These are phyloP conservation scores for Phaeoacremonium minimum DNA, from an alignment of 2,329 filamentous ascomycete genomes.

Conservation along the genomic window DNA sequence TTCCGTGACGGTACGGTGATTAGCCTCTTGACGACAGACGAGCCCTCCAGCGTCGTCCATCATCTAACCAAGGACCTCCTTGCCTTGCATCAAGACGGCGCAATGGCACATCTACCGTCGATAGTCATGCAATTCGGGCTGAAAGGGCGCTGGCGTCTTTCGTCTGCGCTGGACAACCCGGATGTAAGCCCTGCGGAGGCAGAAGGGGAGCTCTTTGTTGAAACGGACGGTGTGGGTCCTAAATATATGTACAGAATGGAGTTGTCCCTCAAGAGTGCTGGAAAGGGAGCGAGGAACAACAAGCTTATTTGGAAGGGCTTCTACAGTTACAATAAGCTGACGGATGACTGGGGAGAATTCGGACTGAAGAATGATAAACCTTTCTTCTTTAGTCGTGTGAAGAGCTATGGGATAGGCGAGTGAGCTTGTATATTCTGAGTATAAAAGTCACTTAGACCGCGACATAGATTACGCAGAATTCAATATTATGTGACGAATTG, in stretches of 20 bases:
- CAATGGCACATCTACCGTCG: slow-evolving; percentile 34
- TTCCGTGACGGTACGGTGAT: slow-evolving; percentile 85
- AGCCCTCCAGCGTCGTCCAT: slow-evolving; percentile 84
- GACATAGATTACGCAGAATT: too few relatives aligned
- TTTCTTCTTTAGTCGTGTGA: slow-evolving; percentile 64
- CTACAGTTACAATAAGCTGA: slow-evolving; percentile 85
- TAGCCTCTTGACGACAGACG: slow-evolving; percentile 72
- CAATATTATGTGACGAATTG: too few relatives aligned
- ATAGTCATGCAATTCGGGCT: slow-evolving; percentile 65
- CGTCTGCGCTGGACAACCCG: slow-evolving; percentile 25
- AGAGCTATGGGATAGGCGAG: slow-evolving; percentile 52
- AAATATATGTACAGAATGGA: slow-evolving; percentile 88
- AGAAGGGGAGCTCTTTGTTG: slow-evolving; percentile 71
- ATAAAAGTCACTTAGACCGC: too few relatives aligned
- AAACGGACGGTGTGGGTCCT: slow-evolving; percentile 74
- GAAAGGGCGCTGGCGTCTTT: slow-evolving; percentile 49
- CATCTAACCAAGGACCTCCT: slow-evolving; percentile 72
- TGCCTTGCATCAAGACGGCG: slow-evolving; percentile 32
- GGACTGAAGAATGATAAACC: slow-evolving; percentile 57
- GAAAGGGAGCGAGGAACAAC: slow-evolving; percentile 68
- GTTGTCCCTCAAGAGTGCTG: slow-evolving; percentile 62
- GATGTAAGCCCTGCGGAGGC: slow-evolving; percentile 30
- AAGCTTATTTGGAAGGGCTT: slow-evolving; percentile 86
- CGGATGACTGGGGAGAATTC: slow-evolving; percentile 89
- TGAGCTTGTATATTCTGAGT: too few relatives aligned